Percentiles rank a stretch among this genome's conserved stretches.
Conservation (phyloP, 768 basidiomycete genomes). For the Pleurotus ostreatus region DNA sequence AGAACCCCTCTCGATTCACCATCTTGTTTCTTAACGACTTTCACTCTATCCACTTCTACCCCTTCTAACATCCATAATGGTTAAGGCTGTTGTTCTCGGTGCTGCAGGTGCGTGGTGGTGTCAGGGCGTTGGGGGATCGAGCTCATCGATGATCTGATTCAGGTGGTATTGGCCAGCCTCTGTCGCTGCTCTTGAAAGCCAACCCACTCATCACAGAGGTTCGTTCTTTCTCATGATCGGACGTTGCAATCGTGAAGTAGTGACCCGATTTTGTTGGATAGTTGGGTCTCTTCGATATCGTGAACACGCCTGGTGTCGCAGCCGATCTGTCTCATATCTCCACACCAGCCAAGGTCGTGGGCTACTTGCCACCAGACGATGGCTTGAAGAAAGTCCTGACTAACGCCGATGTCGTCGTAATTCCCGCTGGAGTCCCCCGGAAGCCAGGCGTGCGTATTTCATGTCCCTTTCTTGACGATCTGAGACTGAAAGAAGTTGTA, state of each 20-base stretch:
- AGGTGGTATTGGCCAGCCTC: constrained; percentile 97
- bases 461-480: constrained; percentile 3
- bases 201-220: constrained; percentile 82
- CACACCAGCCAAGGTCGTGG: constrained; percentile 80
- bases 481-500: neutral
- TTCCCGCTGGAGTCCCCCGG: constrained; percentile 94
- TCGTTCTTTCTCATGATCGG: constrained; percentile 10
- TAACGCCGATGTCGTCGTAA: constrained; percentile 88
- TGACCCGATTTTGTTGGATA: constrained; percentile 22
- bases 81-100: constrained; percentile 93
- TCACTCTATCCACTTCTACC: neutral
- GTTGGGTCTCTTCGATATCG: constrained; percentile 94
- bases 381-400: constrained; percentile 79
- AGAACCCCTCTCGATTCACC: neutral
- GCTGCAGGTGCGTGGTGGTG: constrained; percentile 65
- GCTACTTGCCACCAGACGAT: constrained; percentile 75
- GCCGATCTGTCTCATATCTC: constrained; percentile 93
- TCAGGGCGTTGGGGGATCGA: constrained; percentile 5
- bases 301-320: constrained; percentile 95
- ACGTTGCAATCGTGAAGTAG: neutral
- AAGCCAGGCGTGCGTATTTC: constrained; percentile 77
- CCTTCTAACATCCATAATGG: constrained; percentile 28
- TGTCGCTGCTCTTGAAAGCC: constrained; percentile 86
- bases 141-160: constrained; percentile 10
- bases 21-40: constrained; percentile 7